phyloP scores from a whole-genome alignment of 1,284 basidiomycete genomes.

The Kwoniella shivajii region DNA sequence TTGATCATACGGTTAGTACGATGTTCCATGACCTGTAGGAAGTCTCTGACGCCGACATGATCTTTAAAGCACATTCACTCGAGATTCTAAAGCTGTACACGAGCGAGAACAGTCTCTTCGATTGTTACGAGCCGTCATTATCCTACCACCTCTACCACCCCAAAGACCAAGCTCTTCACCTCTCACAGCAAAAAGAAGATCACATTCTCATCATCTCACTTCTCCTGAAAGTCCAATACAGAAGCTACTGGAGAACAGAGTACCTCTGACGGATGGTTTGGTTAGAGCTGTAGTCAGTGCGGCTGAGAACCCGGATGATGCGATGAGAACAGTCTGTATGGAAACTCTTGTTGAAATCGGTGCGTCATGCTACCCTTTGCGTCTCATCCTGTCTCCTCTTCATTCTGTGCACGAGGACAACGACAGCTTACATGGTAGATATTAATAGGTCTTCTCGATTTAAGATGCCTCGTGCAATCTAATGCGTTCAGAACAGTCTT shows the following conservation, averaged over 20 bases:
- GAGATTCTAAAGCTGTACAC: constrained; percentile 74
- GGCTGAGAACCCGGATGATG: constrained; percentile 89
- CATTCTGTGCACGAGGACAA: background rate
- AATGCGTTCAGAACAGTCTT: constrained; percentile 87
- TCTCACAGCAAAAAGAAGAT: background rate
- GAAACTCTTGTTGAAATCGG: constrained; percentile 91
- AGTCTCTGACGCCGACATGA: too few species aligned
- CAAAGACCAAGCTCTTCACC: constrained; percentile 12
- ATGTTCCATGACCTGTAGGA: too few species aligned
- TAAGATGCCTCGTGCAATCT: constrained; percentile 75
- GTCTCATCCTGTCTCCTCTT: too few species aligned
- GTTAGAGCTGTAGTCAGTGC: constrained; percentile 88
- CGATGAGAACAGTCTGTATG: constrained; percentile 78
- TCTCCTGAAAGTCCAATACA: constrained; percentile 12
- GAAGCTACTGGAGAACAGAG: constrained; percentile 20
- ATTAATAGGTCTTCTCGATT: constrained; percentile 73
- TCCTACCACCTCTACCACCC: constrained; percentile 32
- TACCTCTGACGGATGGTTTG: constrained; percentile 62
- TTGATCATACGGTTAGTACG: constrained; percentile 64
- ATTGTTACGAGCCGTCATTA: constrained; percentile 80
- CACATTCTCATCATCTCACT: constrained; percentile 3
- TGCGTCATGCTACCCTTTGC: constrained; percentile 56
- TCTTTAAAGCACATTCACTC: constrained; percentile 68
- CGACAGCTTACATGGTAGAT: constrained; percentile 1
- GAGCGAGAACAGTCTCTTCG: constrained; percentile 96